Percentiles rank a stretch among this genome's conserved stretches.
phyloP scores from a whole-genome alignment of 306 rosid genomes.

The Glycyrrhiza uralensis region DNA sequence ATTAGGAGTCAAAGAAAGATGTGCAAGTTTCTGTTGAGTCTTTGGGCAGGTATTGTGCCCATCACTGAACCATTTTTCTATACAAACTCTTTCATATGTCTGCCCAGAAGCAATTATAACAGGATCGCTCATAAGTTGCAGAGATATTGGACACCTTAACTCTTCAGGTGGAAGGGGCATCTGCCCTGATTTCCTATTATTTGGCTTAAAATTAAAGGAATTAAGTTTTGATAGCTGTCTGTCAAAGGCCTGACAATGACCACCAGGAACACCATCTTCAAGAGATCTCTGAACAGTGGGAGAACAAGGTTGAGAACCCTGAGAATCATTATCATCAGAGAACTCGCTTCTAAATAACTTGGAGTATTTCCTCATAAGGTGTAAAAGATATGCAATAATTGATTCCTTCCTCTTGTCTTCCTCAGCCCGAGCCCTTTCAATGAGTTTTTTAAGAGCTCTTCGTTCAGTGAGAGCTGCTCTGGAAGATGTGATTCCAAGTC shows the following conservation, averaged over 20 bases:
- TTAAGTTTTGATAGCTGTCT: constrained; percentile 70
- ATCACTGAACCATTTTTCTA: constrained; percentile 88
- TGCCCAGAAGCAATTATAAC: constrained; percentile 95
- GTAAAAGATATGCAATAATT: constrained; percentile 82
- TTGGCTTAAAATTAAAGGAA: constrained; percentile 66
- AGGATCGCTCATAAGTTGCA: constrained; percentile 95
- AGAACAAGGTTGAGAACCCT: constrained; percentile 95
- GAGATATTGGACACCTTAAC: constrained; percentile 92
- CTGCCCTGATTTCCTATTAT: constrained; percentile 55
- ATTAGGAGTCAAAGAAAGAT: constrained; percentile 89
- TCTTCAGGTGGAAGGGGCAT: constrained; percentile 89
- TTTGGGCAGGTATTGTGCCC: constrained; percentile 92
- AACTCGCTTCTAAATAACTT: constrained; percentile 89
- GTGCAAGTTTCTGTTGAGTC: constrained; percentile 70
- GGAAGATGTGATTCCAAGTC: constrained; percentile 91
- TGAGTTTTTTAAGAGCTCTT: constrained; percentile 87
- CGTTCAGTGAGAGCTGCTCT: constrained; percentile 94
- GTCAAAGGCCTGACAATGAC: constrained; percentile 65
- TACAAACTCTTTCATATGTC: constrained; percentile 90
- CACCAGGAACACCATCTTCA: constrained; percentile 49
- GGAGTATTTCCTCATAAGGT: constrained; percentile 96
- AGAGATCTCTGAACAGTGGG: constrained; percentile 68
- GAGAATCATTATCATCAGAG: constrained; percentile 91
- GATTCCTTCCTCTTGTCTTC: constrained; percentile 98
- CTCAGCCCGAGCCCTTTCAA: constrained; percentile 87